Conservation (phyloP, 352 stramenopile genomes). For the Salisapilia sapeloensis region DNA sequence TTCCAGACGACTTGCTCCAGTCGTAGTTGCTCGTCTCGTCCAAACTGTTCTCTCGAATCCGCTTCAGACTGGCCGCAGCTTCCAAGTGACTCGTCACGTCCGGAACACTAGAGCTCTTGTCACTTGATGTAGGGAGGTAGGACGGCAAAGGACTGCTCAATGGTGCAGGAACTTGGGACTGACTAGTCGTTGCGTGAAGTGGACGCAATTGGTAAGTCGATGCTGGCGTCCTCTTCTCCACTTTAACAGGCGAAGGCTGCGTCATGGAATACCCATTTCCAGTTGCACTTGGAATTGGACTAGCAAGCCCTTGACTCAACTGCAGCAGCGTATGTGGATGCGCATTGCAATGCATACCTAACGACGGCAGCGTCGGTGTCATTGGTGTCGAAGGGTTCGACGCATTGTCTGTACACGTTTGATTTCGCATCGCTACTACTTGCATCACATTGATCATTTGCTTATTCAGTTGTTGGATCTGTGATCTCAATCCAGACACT, state of each 20-base stretch:
- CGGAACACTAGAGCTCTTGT: not conserved
- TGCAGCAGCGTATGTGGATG: not conserved
- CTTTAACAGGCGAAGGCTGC: too few species aligned
- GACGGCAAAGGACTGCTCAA: too few species aligned
- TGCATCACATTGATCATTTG: slow-evolving; percentile 40
- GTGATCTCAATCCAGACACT: slow-evolving; percentile 29
- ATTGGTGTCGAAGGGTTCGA: not conserved
- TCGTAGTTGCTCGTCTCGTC: slow-evolving; percentile 1
- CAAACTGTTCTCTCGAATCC: not conserved
- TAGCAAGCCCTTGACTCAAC: slow-evolving; percentile 1
- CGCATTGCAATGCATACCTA: slow-evolving; percentile 1
- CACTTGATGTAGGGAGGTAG: not conserved
- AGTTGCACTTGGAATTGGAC: too few species aligned
- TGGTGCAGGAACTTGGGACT: slow-evolving; percentile 7
- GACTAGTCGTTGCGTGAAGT: slow-evolving; percentile 5
- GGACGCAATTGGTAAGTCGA: slow-evolving; percentile 23
- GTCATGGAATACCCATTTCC: too few species aligned
- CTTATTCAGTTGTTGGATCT: slow-evolving; percentile 59
- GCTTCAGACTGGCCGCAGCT: slow-evolving; percentile 4
- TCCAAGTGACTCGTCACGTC: not conserved
- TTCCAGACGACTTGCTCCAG: slow-evolving; percentile 1
- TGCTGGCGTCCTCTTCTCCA: slow-evolving; percentile 7
- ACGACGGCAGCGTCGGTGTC: slow-evolving; percentile 2
- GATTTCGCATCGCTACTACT: slow-evolving; percentile 14
- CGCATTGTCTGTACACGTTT: too few species aligned